Conservation (phyloP, 2,329 filamentous ascomycete species). For the Capronia coronata region DNA sequence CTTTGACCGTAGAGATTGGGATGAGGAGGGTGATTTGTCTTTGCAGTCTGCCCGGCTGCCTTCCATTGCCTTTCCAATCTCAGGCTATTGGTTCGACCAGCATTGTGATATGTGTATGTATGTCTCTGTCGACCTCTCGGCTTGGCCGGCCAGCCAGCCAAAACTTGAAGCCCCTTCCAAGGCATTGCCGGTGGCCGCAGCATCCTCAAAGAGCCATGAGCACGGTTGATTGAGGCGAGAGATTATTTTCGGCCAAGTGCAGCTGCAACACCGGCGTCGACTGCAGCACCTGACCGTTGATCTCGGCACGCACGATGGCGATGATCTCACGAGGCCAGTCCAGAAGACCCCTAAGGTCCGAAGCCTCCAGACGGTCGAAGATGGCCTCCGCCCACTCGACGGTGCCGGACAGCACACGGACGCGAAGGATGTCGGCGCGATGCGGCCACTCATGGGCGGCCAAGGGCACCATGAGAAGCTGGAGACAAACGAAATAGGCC, state of each 20-base stretch:
- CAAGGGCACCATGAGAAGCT: conserved; percentile 42
- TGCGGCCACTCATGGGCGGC: conserved; percentile 30
- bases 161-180: too few species aligned
- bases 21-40: too few species aligned
- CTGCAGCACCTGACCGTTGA: conserved; percentile 21
- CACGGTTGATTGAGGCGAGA: conserved; percentile 16
- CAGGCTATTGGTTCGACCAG: too few species aligned
- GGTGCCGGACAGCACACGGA: conserved; percentile 26
- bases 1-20: too few species aligned
- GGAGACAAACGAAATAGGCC: conserved; percentile 44
- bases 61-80: too few species aligned
- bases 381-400: conserved; percentile 39
- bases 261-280: conserved; percentile 22
- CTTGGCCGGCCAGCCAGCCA: too few species aligned
- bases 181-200: too few species aligned
- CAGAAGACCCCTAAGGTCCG: conserved; percentile 25
- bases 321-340: conserved; percentile 20
- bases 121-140: too few species aligned
- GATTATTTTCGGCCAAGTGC: conserved; percentile 13
- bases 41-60: too few species aligned
- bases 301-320: conserved; percentile 21
- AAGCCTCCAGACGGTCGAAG: conserved; percentile 29
- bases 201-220: too few species aligned
- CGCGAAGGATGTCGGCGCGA: conserved; percentile 13
- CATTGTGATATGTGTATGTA: too few species aligned